Evolutionary conservation across 2,329 filamentous ascomycete species (phyloP).

Genomic region (Fusarium globosum): DNA sequence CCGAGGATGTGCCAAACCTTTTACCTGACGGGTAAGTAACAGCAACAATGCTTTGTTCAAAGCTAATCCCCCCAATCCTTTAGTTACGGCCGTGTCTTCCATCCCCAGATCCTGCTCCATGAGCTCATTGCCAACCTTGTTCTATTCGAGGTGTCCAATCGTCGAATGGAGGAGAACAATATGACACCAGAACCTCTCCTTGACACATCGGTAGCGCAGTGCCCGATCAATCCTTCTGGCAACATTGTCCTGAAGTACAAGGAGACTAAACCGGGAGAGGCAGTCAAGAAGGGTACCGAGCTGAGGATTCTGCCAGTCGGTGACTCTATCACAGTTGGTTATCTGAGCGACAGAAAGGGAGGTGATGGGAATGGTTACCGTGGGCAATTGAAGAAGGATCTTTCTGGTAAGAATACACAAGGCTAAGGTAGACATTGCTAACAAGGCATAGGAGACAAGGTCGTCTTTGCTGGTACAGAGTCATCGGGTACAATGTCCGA

Average conservation of each 20-base stretch:
- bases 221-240: background rate
- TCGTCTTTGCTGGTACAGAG: slow-evolving; percentile 18
- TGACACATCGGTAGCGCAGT: background rate
- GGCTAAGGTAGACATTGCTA: background rate
- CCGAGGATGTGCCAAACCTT: background rate
- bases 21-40: slow-evolving; percentile 17
- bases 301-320: slow-evolving; percentile 12
- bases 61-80: background rate
- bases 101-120: slow-evolving; percentile 8
- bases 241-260: slow-evolving; percentile 5
- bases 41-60: no score
- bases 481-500: background rate
- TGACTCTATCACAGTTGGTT: slow-evolving; percentile 24
- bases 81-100: slow-evolving; percentile 15
- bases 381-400: background rate
- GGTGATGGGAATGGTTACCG: slow-evolving; percentile 21
- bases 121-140: slow-evolving; percentile 10
- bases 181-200: background rate
- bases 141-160: slow-evolving; percentile 8
- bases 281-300: background rate
- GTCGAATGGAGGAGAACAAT: background rate
- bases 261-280: background rate
- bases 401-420: background rate
- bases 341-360: slow-evolving; percentile 2
- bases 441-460: background rate